phyloP scores from a whole-genome alignment of 495 filamentous ascomycete species.

The Xylaria acuta region DNA sequence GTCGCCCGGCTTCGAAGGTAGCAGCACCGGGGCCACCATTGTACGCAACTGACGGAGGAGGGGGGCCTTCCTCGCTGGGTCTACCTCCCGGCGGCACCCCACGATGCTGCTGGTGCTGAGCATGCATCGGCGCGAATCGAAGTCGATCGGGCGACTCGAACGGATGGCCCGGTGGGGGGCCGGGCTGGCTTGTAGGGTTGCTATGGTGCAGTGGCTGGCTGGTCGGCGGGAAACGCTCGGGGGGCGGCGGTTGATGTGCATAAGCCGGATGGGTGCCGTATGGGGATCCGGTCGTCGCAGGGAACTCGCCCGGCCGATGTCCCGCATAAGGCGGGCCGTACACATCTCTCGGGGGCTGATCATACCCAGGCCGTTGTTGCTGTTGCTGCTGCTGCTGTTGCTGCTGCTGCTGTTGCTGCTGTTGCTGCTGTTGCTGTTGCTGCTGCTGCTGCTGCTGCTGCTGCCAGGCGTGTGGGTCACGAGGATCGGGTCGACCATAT shows the following conservation, averaged over 20 bases:
- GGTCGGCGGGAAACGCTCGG: conserved; percentile 53
- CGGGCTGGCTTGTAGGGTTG: conserved; percentile 47
- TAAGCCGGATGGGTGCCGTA: conserved; percentile 57
- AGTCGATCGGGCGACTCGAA: conserved; percentile 60
- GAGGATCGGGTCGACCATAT: conserved; percentile 51
- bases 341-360: conserved; percentile 46
- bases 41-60: conserved; percentile 54
- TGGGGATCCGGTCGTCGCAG: conserved; percentile 45
- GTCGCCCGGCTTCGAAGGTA: conserved; percentile 47
- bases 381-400: not conserved
- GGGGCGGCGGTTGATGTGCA: conserved; percentile 46
- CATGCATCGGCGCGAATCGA: conserved; percentile 47
- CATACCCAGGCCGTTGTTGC: conserved; percentile 43
- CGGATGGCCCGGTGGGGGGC: conserved; percentile 43
- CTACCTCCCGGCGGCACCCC: conserved; percentile 31
- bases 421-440: not conserved
- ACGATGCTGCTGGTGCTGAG: conserved; percentile 40
- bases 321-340: conserved; percentile 49
- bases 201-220: conserved; percentile 51
- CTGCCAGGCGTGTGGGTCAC: conserved; percentile 53
- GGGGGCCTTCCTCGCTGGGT: conserved; percentile 45
- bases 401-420: conserved; percentile 23
- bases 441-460: conserved; percentile 30
- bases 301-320: conserved; percentile 52
- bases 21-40: conserved; percentile 42